A percentile compares a stretch with the other conserved stretches of the same genome.
Conservation (phyloP, 2,329 filamentous ascomycete genomes). For the Pseudogymnoascus sp. region DNA sequence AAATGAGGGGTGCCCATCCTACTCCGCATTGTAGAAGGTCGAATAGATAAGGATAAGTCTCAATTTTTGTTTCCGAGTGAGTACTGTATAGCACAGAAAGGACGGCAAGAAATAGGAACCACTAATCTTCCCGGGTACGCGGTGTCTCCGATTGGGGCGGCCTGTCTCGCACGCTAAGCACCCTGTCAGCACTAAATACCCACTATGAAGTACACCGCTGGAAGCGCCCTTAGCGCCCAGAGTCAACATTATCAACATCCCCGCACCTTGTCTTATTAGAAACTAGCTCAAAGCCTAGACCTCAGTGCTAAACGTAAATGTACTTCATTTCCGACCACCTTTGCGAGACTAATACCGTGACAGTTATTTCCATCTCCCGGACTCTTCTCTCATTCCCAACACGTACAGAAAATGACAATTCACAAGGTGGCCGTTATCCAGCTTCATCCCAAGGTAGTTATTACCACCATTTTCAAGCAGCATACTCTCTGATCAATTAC, state of each 20-base stretch:
- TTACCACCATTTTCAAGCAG: not conserved
- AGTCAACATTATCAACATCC: not conserved
- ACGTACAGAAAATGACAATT: conserved; percentile 15
- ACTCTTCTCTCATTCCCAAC: not conserved
- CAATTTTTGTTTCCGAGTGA: not conserved
- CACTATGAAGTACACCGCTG: not conserved
- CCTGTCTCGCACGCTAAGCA: not conserved
- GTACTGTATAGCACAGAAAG: not conserved
- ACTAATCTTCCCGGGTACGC: not conserved
- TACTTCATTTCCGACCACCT: not conserved
- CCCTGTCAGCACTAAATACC: not conserved
- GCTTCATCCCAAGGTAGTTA: conserved; percentile 35
- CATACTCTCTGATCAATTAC: not conserved
- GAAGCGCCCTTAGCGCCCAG: not conserved
- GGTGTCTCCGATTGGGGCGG: not conserved
- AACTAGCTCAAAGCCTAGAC: not conserved
- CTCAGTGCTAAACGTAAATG: not conserved
- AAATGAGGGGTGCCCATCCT: not conserved
- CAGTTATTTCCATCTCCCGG: not conserved
- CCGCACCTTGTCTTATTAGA: not conserved
- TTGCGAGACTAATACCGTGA: not conserved
- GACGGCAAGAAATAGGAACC: no score
- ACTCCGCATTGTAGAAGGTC: not conserved
- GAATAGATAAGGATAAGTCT: not conserved
- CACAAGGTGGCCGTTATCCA: conserved; percentile 43